Base-by-base conservation (phyloP, 2,329 filamentous ascomycete species). In the Delphinella strobiligena region DNA sequence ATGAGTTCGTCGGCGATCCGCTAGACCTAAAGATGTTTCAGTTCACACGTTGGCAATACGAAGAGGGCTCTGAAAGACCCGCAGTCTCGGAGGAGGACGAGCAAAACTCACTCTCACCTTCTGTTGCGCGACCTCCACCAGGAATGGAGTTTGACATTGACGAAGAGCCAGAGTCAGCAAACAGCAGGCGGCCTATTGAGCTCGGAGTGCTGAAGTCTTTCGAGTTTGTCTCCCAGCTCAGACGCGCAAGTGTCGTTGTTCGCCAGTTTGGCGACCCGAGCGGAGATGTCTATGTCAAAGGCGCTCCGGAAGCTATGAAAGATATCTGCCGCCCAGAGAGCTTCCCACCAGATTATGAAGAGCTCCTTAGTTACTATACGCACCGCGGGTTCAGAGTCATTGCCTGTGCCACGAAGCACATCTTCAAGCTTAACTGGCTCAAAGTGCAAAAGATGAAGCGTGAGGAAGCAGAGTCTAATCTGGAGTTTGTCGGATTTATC, bases 1-100 rank as follows among this genome's bases (percentile, higher is more conserved):
- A 76, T 35, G 87, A 95, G 55, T 73, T 96, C 31, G 72, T 98
- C 24, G 91, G 91, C 1, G 91, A 98, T 53, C 91, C 93, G 4
- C 68, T 98, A 2, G 91, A 98, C 58, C 70, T 95, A 42, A 96
- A 96, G 58, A 98, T 98, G 91, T 98, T 98, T 56, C 81, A 94
- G 48, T 98, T 94, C 50, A 96, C 91, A 0, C 74, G 75, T 4
- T 98, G 91, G 91, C 74, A 76, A 3, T 98, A 85, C 50, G 83
- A 94, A 56, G 91, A 98, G 64, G 86, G 87, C 2, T 78, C 78
- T 34, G 79, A 88, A 49, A 71, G 72, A 38, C 62, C 69, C 17
- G 46, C 48, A 5, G 75, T 75, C 38, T 70, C 69, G 31, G 77
- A 82, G 36, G 80, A 85, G 15, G 84, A 89, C 34, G 82, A 88